These are phyloP conservation scores for Eutypella sp. DNA, from an alignment of 2,329 filamentous ascomycete genomes.

Conservation along the genomic window DNA sequence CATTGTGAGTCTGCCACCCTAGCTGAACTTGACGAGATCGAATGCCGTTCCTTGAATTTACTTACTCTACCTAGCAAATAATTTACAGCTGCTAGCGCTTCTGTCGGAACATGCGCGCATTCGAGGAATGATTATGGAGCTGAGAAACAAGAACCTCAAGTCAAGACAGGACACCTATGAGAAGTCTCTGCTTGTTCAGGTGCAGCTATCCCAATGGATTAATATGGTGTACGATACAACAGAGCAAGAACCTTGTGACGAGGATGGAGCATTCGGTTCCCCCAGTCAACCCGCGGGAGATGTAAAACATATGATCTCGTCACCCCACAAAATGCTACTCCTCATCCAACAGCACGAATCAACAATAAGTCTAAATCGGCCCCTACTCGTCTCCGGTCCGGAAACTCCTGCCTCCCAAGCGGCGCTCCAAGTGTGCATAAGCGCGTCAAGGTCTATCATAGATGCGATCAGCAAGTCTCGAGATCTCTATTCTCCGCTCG, in stretches of 20 bases:
- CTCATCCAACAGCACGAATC: conserved; percentile 13
- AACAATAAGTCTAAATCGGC: conserved; percentile 13
- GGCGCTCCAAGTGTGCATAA: conserved; percentile 15
- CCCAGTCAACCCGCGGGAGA: not conserved
- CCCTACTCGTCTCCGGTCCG: conserved; percentile 12
- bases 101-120: conserved; percentile 13
- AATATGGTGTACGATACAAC: conserved; percentile 11
- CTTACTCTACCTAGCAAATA: not conserved
- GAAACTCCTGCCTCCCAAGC: conserved; percentile 12
- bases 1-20: too few relatives aligned
- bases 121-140: conserved; percentile 14
- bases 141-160: conserved; percentile 12
- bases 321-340: conserved; percentile 6
- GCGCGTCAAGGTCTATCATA: conserved; percentile 12
- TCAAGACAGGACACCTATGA: conserved; percentile 11
- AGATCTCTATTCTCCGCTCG: not conserved
- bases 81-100: conserved; percentile 10
- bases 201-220: conserved; percentile 9
- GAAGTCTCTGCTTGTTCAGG: conserved; percentile 10
- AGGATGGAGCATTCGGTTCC: not conserved
- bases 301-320: too few relatives aligned
- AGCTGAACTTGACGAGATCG: too few relatives aligned
- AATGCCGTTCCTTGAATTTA: too few relatives aligned
- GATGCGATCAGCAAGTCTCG: conserved; percentile 5
- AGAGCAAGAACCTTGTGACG: conserved; percentile 4